phyloP scores from a whole-genome alignment of 2,329 filamentous ascomycete species.

The Metarhizium album region DNA sequence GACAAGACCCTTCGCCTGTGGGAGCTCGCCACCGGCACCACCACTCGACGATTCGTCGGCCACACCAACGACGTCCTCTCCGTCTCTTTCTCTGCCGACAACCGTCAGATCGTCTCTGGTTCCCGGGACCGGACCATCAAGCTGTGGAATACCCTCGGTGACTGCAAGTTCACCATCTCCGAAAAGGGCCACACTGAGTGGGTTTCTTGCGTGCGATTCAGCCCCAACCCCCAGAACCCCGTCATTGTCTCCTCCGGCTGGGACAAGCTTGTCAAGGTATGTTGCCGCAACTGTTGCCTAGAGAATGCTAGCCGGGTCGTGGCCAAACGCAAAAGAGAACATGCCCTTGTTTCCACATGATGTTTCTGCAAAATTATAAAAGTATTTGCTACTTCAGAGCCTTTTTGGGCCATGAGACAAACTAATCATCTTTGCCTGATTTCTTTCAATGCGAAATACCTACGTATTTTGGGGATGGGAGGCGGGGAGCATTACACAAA shows the following conservation, averaged over 20 bases:
- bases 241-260: slow-evolving; percentile 97
- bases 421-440: slow-evolving; percentile 83
- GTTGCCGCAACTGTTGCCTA: slow-evolving; percentile 25
- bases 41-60: slow-evolving; percentile 96
- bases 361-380: slow-evolving; percentile 72
- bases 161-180: slow-evolving; percentile 99
- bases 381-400: slow-evolving; percentile 99
- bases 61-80: slow-evolving; percentile 99
- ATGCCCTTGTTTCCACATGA: slow-evolving; percentile 50
- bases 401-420: slow-evolving; percentile 88
- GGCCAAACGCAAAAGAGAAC: background rate
- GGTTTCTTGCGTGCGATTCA: slow-evolving; percentile 99
- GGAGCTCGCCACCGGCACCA: slow-evolving; percentile 95
- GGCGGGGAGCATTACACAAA: background rate
- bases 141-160: slow-evolving; percentile 99
- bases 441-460: slow-evolving; percentile 7
- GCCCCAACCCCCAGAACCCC: slow-evolving; percentile 99
- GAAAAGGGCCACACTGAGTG: slow-evolving; percentile 99
- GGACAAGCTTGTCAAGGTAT: slow-evolving; percentile 99
- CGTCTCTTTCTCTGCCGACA: slow-evolving; percentile 99
- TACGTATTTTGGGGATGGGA: background rate
- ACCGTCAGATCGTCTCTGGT: slow-evolving; percentile 98
- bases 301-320: background rate
- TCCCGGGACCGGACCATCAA: slow-evolving; percentile 99
- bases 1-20: slow-evolving; percentile 99